These are phyloP conservation scores for Fusarium musae DNA, from an alignment of 2,329 filamentous ascomycete species.

Conservation along the genomic window DNA sequence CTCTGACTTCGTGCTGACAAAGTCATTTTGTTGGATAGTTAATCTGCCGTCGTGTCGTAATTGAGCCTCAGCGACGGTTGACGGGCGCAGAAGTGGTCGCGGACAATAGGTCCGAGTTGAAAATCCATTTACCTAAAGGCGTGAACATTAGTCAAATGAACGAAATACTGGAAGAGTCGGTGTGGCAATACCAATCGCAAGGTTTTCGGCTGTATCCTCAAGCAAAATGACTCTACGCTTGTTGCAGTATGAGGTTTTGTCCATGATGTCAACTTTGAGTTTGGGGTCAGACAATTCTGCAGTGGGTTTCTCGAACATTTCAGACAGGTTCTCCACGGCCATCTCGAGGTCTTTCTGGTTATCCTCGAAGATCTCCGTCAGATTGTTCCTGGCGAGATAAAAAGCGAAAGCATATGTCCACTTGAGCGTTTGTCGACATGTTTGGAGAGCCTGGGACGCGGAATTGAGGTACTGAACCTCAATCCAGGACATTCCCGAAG, in stretches of 20 bases:
- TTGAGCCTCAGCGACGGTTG: slow-evolving; percentile 31
- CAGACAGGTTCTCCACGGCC: slow-evolving; percentile 95
- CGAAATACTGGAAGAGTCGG: not conserved
- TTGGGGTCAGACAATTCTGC: slow-evolving; percentile 85
- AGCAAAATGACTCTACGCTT: slow-evolving; percentile 89
- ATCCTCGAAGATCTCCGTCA: slow-evolving; percentile 97
- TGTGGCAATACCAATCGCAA: slow-evolving; percentile 76
- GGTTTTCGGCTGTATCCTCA: slow-evolving; percentile 91
- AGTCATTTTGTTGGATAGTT: not conserved
- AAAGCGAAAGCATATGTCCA: slow-evolving; percentile 99
- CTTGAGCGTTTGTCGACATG: slow-evolving; percentile 97
- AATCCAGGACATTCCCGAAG: slow-evolving; percentile 98
- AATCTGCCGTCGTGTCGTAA: not conserved
- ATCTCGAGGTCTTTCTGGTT: slow-evolving; percentile 98
- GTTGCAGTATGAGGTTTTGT: slow-evolving; percentile 97
- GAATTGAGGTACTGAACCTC: slow-evolving; percentile 97
- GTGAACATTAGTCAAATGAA: slow-evolving; percentile 39
- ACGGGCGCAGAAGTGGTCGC: slow-evolving; percentile 38
- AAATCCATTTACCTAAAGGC: slow-evolving; percentile 58
- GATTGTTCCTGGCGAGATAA: slow-evolving; percentile 94
- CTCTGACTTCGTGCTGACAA: not conserved
- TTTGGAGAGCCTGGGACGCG: slow-evolving; percentile 92
- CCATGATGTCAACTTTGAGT: slow-evolving; percentile 97
- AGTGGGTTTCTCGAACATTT: slow-evolving; percentile 99
- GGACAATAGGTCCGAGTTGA: slow-evolving; percentile 50